Evolutionary conservation across 345 rosid species (phyloP).

Genomic region (Citrus inodora): DNA sequence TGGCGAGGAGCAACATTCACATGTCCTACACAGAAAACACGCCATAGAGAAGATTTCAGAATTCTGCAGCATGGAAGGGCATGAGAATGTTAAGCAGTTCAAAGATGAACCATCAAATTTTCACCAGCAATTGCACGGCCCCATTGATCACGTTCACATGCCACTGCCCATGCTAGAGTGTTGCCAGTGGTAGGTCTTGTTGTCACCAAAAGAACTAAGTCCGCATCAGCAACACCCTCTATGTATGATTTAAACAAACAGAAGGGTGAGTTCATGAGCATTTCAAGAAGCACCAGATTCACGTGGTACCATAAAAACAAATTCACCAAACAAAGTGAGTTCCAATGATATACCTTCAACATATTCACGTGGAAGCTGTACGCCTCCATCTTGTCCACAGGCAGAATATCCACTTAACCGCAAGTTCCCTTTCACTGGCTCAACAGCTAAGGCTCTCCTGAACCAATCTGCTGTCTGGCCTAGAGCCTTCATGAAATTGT

Average conservation of each 20-base stretch:
- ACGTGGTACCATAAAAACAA: neutral
- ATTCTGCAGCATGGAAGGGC: neutral
- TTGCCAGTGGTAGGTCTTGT: slow-evolving; percentile 99
- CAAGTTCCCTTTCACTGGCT: slow-evolving; percentile 94
- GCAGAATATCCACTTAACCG: slow-evolving; percentile 99
- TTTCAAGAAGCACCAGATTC: neutral
- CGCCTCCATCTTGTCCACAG: slow-evolving; percentile 99
- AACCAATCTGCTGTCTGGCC: slow-evolving; percentile 97
- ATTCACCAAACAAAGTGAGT: neutral
- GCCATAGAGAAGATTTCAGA: slow-evolving; percentile 13
- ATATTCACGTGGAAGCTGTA: slow-evolving; percentile 91
- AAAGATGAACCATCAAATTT: neutral
- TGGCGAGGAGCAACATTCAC: slow-evolving; percentile 99
- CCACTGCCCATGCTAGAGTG: slow-evolving; percentile 99
- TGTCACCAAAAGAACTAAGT: slow-evolving; percentile 92
- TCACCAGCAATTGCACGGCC: slow-evolving; percentile 99
- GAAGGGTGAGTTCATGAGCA: neutral
- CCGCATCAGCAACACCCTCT: slow-evolving; percentile 92
- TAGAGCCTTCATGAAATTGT: slow-evolving; percentile 62
- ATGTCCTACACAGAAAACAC: slow-evolving; percentile 56
- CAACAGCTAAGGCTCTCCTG: slow-evolving; percentile 86
- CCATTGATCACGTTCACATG: slow-evolving; percentile 99
- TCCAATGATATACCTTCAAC: slow-evolving; percentile 66
- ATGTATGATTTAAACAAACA: slow-evolving; percentile 14
- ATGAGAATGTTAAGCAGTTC: neutral